Conservation (phyloP, 371 early-diverging fungal genomes). For the Syncephalis plumigaleata region DNA sequence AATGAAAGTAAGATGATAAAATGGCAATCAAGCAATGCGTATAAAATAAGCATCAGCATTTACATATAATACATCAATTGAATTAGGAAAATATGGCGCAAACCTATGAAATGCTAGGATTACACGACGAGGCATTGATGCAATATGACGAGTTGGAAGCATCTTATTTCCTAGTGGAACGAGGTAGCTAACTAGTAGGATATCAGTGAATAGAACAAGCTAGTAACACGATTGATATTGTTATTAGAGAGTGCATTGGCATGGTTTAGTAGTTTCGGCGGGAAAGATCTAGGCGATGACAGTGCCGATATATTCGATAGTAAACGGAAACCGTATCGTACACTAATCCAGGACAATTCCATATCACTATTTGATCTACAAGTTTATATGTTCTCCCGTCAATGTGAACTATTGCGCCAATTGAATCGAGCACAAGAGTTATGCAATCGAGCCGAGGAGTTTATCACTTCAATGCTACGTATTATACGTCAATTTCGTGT, state of each 20-base stretch:
- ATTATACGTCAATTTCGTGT: slow-evolving; percentile 54
- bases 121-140: slow-evolving; percentile 72
- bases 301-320: slow-evolving; percentile 59
- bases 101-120: slow-evolving; percentile 68
- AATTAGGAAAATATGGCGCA: slow-evolving; percentile 74
- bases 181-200: slow-evolving; percentile 17
- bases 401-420: slow-evolving; percentile 54
- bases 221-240: too few relatives aligned
- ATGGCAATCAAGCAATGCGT: too few relatives aligned
- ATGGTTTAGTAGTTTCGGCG: slow-evolving; percentile 89
- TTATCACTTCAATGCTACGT: slow-evolving; percentile 50
- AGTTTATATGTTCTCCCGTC: slow-evolving; percentile 81
- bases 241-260: slow-evolving; percentile 63
- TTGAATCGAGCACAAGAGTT: slow-evolving; percentile 47
- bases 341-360: slow-evolving; percentile 73
- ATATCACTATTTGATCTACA: slow-evolving; percentile 89
- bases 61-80: too few relatives aligned
- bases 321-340: slow-evolving; percentile 64
- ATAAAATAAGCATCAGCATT: too few relatives aligned
- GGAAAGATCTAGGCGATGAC: slow-evolving; percentile 65
- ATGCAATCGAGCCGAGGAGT: slow-evolving; percentile 46
- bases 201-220: too few relatives aligned
- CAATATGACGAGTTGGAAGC: slow-evolving; percentile 94
- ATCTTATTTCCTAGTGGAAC: slow-evolving; percentile 70
- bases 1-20: slow-evolving; percentile 51